A percentile compares a stretch with the other conserved stretches of the same genome.
Conservation (phyloP, 306 rosid genomes). For the Quercus parvula region DNA sequence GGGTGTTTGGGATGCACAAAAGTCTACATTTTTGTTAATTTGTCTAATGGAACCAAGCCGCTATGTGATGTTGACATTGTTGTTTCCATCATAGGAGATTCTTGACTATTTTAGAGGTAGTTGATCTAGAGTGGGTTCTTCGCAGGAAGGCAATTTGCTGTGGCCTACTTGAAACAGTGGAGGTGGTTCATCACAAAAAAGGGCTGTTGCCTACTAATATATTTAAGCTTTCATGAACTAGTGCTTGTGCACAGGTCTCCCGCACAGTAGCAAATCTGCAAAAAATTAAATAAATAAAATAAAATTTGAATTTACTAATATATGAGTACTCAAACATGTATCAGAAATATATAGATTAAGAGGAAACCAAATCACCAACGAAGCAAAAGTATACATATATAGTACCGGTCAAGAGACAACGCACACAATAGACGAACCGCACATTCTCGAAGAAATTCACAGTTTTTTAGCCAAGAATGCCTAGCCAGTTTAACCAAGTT, state of each 20-base stretch:
- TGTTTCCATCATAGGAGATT: no score
- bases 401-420: constrained; percentile 83
- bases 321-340: not conserved
- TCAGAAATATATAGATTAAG: not conserved
- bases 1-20: no score
- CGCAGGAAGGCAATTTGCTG: no score
- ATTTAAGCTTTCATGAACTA: constrained; percentile 76
- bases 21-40: no score
- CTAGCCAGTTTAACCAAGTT: constrained; percentile 72
- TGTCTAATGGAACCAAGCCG: no score
- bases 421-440: constrained; percentile 84
- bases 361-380: not conserved
- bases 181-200: no score
- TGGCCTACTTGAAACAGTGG: no score
- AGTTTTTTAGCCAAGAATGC: constrained; percentile 84
- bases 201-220: constrained; percentile 38
- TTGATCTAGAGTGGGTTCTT: no score
- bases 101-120: no score
- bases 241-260: constrained; percentile 95
- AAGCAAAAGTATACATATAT: no score
- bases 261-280: constrained; percentile 98
- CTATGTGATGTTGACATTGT: no score
- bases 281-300: constrained; percentile 20
- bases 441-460: constrained; percentile 87
- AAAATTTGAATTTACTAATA: not conserved